A percentile compares a stretch with the other conserved stretches of the same genome.
phyloP scores from a whole-genome alignment of 1,284 basidiomycete species.

The Leccinum variabile region DNA sequence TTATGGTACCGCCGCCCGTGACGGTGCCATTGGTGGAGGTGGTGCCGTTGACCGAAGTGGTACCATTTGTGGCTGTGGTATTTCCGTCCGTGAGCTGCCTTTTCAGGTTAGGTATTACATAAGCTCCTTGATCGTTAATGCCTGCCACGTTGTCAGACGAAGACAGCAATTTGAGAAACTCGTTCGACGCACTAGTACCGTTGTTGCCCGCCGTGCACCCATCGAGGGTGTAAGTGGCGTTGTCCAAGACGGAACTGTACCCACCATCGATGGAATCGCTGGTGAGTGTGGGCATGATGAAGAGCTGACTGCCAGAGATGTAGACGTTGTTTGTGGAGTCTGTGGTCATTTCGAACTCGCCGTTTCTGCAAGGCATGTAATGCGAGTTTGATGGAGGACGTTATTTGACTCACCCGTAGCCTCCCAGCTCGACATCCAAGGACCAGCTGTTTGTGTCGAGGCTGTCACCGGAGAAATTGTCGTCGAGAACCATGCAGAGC shows the following conservation, averaged over 20 bases:
- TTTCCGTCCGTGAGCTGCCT: slow-evolving; percentile 27
- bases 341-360: slow-evolving; percentile 82
- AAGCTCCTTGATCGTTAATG: slow-evolving; percentile 20
- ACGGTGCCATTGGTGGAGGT: slow-evolving; percentile 8
- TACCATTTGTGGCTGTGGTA: neutral
- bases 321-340: slow-evolving; percentile 64
- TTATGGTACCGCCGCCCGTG: slow-evolving; percentile 6
- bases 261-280: slow-evolving; percentile 46
- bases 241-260: too few species aligned
- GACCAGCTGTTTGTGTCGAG: slow-evolving; percentile 58
- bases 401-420: slow-evolving; percentile 57
- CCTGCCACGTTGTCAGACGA: too few species aligned
- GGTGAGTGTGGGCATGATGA: slow-evolving; percentile 81
- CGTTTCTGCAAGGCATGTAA: slow-evolving; percentile 47
- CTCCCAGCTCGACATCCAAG: slow-evolving; percentile 70
- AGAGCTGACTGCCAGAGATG: slow-evolving; percentile 66
- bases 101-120: slow-evolving; percentile 19
- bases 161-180: too few species aligned
- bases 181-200: too few species aligned
- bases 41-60: neutral
- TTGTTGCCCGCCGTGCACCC: too few species aligned
- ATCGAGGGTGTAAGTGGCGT: too few species aligned
- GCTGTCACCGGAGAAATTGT: slow-evolving; percentile 56
- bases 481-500: slow-evolving; percentile 68
- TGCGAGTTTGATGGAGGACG: neutral